phyloP scores from a whole-genome alignment of 306 rosid species.

The Sphenostylis stenocarpa region DNA sequence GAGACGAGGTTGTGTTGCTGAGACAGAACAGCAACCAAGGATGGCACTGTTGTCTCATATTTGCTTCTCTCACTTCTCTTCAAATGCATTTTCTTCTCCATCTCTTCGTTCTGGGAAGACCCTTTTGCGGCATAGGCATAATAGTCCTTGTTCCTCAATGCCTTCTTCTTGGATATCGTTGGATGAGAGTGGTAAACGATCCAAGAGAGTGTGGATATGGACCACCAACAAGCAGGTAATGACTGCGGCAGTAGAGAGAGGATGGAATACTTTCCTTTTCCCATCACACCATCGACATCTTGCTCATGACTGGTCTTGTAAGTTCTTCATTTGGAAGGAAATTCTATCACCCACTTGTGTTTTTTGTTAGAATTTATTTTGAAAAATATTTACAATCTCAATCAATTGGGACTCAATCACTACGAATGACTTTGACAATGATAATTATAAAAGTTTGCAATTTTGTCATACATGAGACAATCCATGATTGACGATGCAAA shows the following conservation, averaged over 20 bases:
- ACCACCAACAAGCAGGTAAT: conserved; percentile 65
- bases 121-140: conserved; percentile 23
- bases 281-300: conserved; percentile 51
- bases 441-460: neutral
- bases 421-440: neutral
- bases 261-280: conserved; percentile 83
- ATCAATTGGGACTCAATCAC: neutral
- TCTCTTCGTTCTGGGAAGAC: conserved; percentile 9
- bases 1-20: neutral
- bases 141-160: conserved; percentile 31
- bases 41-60: conserved; percentile 16
- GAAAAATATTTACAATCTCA: neutral
- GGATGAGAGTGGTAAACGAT: conserved; percentile 36
- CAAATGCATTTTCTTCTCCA: neutral
- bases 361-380: neutral
- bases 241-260: conserved; percentile 91
- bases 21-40: neutral
- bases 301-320: conserved; percentile 84
- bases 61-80: conserved; percentile 11
- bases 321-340: conserved; percentile 25
- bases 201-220: conserved; percentile 91
- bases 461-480: neutral
- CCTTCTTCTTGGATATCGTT: conserved; percentile 32
- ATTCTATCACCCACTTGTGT: conserved; percentile 14
- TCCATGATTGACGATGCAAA: neutral